A percentile compares a stretch with the other conserved stretches of the same genome.
phyloP scores from a whole-genome alignment of 2,329 filamentous ascomycete species.

The Calonectria naviculata region DNA sequence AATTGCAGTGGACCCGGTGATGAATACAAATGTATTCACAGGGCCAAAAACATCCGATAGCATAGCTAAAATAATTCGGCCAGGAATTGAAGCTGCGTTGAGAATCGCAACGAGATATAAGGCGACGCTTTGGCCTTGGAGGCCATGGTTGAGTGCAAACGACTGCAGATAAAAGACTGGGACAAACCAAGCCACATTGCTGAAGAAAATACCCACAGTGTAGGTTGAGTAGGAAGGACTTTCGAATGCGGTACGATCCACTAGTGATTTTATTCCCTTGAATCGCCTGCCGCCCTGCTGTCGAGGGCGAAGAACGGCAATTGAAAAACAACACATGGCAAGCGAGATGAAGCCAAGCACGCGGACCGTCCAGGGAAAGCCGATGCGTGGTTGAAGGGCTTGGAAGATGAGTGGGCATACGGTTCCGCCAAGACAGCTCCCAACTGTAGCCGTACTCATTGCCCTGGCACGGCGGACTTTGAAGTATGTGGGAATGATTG shows the following conservation, averaged over 20 bases:
- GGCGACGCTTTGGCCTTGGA: conserved; percentile 20
- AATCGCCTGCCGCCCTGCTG: conserved; percentile 2
- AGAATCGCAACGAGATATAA: conserved; percentile 62
- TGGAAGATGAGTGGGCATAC: conserved; percentile 52
- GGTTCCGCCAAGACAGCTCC: conserved; percentile 52
- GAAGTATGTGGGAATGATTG: conserved; percentile 55
- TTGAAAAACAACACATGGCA: conserved; percentile 36
- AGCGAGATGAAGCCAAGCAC: conserved; percentile 41
- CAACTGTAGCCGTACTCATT: conserved; percentile 54
- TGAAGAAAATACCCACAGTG: conserved; percentile 15
- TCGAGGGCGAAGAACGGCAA: conserved; percentile 24
- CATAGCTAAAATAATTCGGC: conserved; percentile 59
- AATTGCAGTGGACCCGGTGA: conserved; percentile 47
- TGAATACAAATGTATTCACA: conserved; percentile 53
- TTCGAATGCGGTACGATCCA: conserved; percentile 13
- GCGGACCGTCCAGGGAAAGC: conserved; percentile 17
- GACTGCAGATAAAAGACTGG: conserved; percentile 57
- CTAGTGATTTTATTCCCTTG: neutral
- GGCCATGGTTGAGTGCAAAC: conserved; percentile 51
- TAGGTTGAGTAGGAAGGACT: conserved; percentile 9
- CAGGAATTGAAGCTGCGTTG: conserved; percentile 62
- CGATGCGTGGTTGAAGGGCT: conserved; percentile 45
- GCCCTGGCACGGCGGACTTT: conserved; percentile 37
- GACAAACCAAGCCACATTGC: conserved; percentile 40
- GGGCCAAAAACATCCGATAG: conserved; percentile 55